A percentile compares a stretch with the other conserved stretches of the same genome.
Evolutionary conservation across 192 early-diverging fungal species (phyloP).

Genomic region (Backusella mclennaniae): DNA sequence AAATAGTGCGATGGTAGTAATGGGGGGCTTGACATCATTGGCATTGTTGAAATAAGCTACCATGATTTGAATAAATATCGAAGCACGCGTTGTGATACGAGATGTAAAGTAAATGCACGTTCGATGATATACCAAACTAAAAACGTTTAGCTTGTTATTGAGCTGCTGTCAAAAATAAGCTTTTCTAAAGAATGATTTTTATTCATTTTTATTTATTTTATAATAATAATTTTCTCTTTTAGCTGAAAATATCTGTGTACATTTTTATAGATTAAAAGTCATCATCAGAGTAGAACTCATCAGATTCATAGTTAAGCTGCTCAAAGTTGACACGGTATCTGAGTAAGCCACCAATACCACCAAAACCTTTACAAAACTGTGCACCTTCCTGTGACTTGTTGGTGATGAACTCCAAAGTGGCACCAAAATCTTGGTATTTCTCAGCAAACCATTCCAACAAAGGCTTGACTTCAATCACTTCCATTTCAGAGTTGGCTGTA

Average conservation of each 20-base stretch:
- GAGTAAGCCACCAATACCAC: constrained; percentile 79
- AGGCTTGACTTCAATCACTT: constrained; percentile 75
- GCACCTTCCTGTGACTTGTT: constrained; percentile 95
- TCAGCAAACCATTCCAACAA: constrained; percentile 98
- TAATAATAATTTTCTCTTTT: neutral
- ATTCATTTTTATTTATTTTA: neutral
- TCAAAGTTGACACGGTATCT: constrained; percentile 91
- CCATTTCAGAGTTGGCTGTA: constrained; percentile 67
- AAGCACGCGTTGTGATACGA: no score
- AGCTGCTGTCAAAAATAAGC: neutral
- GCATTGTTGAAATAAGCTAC: neutral
- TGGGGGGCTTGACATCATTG: neutral
- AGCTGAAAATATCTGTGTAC: neutral
- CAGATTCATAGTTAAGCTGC: constrained; percentile 61
- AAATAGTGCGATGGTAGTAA: neutral
- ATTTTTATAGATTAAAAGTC: constrained; percentile 13
- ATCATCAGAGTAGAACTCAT: constrained; percentile 60
- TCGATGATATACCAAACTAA: neutral
- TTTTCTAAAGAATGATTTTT: neutral
- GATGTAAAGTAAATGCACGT: no score
- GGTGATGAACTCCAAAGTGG: constrained; percentile 92
- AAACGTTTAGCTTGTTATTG: neutral
- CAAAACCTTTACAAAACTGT: constrained; percentile 98
- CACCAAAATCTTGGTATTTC: constrained; percentile 96
- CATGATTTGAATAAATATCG: no score